phyloP scores from a whole-genome alignment of 352 stramenopile species.

The Pythium phragmiticola region DNA sequence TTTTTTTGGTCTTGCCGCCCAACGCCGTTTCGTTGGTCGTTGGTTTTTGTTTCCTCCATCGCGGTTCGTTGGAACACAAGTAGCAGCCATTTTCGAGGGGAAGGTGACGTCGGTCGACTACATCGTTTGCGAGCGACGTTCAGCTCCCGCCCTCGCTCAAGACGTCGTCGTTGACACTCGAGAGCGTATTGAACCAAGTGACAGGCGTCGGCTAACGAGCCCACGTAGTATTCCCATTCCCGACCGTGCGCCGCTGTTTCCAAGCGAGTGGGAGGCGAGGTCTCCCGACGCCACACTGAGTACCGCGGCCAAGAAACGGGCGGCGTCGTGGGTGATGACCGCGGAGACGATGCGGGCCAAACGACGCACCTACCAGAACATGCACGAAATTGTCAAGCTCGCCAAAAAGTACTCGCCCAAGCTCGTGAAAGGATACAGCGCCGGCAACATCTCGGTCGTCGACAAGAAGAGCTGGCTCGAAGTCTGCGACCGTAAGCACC shows the following conservation, averaged over 20 bases:
- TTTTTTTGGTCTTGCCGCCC: neutral
- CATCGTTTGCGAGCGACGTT: constrained; percentile 26
- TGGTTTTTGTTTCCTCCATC: constrained; percentile 9
- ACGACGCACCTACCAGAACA: constrained; percentile 81
- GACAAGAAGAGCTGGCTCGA: constrained; percentile 90
- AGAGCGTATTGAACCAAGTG: constrained; percentile 39
- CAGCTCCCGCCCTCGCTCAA: constrained; percentile 42
- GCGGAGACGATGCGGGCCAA: constrained; percentile 72
- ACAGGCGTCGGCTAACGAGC: constrained; percentile 47
- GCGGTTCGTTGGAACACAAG: neutral
- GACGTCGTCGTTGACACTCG: constrained; percentile 37
- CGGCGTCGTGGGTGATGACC: constrained; percentile 49
- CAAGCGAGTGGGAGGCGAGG: constrained; percentile 7
- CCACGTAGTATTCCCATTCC: neutral
- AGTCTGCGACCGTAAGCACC: constrained; percentile 86
- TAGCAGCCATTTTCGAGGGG: constrained; percentile 10
- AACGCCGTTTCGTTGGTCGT: constrained; percentile 21
- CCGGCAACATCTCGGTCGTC: constrained; percentile 89
- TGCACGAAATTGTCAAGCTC: constrained; percentile 88
- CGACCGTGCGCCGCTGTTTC: neutral
- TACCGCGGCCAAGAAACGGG: constrained; percentile 24
- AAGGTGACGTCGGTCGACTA: constrained; percentile 17
- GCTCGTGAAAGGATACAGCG: constrained; percentile 86
- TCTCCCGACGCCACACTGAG: constrained; percentile 20
- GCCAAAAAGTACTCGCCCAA: constrained; percentile 89